phyloP scores from a whole-genome alignment of 2,329 filamentous ascomycete genomes.

The Fonsecaea monophora region DNA sequence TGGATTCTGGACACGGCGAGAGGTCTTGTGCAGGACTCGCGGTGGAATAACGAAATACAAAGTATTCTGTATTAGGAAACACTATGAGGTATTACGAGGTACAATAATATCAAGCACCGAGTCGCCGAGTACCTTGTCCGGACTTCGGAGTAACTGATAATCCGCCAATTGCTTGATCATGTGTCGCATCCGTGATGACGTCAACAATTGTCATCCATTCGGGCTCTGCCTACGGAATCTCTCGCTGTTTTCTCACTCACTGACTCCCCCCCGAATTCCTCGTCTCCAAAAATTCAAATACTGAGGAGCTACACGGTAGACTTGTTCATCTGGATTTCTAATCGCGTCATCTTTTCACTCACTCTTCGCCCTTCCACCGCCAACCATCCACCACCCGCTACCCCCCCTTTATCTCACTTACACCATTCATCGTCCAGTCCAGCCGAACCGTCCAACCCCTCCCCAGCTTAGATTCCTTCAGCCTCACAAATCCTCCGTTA shows the following conservation, averaged over 20 bases:
- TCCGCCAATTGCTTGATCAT: neutral
- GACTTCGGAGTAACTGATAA: neutral
- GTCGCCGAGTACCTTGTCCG: neutral
- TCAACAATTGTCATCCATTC: conserved; percentile 2
- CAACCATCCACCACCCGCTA: neutral
- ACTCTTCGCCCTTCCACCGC: neutral
- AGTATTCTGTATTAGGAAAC: neutral
- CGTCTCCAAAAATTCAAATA: conserved; percentile 4
- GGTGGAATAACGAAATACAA: neutral
- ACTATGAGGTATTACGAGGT: neutral
- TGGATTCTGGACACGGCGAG: neutral
- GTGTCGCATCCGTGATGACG: neutral
- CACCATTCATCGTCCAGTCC: neutral
- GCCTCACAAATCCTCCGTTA: conserved; percentile 5
- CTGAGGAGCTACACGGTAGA: neutral
- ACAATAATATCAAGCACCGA: no score
- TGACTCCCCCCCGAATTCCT: neutral
- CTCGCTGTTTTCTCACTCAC: neutral
- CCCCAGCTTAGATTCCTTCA: conserved; percentile 6
- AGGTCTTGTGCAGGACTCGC: neutral
- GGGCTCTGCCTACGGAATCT: neutral
- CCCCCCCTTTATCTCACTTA: conserved; percentile 2
- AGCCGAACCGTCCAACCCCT: neutral
- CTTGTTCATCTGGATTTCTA: conserved; percentile 23
- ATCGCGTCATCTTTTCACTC: conserved; percentile 18